These are phyloP conservation scores for Ogataea pini DNA, from an alignment of 805 yeast species.

Conservation along the genomic window DNA sequence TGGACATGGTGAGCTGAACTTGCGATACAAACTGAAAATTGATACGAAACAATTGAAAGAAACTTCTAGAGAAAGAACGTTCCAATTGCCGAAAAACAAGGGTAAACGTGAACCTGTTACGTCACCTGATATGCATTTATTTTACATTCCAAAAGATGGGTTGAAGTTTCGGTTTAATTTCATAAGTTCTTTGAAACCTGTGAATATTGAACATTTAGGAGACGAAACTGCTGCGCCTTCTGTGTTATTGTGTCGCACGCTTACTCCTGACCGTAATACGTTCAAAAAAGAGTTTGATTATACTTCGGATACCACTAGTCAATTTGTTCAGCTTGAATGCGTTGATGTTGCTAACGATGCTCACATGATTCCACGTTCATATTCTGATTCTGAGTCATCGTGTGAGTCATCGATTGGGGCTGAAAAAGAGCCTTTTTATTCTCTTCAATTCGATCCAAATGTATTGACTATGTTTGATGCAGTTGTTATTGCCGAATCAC, in stretches of 20 bases:
- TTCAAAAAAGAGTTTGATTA: conserved; percentile 37
- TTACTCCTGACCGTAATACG: conserved; percentile 15
- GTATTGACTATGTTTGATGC: conserved; percentile 47
- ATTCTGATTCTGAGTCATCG: conserved; percentile 34
- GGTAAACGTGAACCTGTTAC: conserved; percentile 16
- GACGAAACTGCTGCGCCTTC: conserved; percentile 27
- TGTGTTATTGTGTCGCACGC: conserved; percentile 33
- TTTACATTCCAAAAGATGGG: conserved; percentile 36
- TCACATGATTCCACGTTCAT: conserved; percentile 53
- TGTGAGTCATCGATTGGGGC: conserved; percentile 62
- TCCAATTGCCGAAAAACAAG: conserved; percentile 29
- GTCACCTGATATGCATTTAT: conserved; percentile 37
- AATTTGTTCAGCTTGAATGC: conserved; percentile 46
- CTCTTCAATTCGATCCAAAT: conserved; percentile 43
- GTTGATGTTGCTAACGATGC: conserved; percentile 42
- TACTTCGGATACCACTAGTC: conserved; percentile 39
- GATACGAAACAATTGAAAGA: conserved; percentile 36
- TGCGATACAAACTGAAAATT: conserved; percentile 31
- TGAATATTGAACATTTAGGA: conserved; percentile 26
- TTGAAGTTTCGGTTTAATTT: conserved; percentile 31
- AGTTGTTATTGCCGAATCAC: conserved; percentile 47
- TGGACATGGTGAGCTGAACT: conserved; percentile 15
- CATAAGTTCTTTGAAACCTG: conserved; percentile 34
- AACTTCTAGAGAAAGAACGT: conserved; percentile 32
- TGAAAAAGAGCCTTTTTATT: conserved; percentile 46